Evolutionary conservation across 352 stramenopile genomes (phyloP).

Genomic region (Phytopythium oedochilum): DNA sequence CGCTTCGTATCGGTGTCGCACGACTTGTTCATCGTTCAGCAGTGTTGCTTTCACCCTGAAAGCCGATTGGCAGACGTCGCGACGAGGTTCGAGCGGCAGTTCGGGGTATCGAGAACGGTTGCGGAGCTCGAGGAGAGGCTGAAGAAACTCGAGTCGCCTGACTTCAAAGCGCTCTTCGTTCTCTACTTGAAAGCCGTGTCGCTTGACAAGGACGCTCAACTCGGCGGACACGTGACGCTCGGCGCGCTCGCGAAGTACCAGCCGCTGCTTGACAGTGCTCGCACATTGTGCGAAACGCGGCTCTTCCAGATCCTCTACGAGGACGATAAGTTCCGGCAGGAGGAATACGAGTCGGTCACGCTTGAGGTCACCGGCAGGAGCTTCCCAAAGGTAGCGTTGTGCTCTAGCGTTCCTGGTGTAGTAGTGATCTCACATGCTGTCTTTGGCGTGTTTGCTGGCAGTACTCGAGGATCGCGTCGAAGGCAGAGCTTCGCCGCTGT

Average conservation of each 20-base stretch:
- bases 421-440: too few species aligned
- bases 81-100: conserved; percentile 38
- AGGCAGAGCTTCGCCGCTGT: conserved; percentile 43
- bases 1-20: conserved; percentile 43
- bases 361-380: conserved; percentile 53
- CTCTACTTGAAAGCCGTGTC: conserved; percentile 44
- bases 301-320: conserved; percentile 70
- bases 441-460: conserved; percentile 5
- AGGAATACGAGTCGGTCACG: conserved; percentile 35
- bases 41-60: conserved; percentile 55
- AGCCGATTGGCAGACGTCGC: conserved; percentile 27
- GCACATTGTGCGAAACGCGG: conserved; percentile 48
- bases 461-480: conserved; percentile 46
- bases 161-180: conserved; percentile 34
- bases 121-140: conserved; percentile 41
- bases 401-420: too few species aligned
- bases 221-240: conserved; percentile 19
- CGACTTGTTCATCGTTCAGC: conserved; percentile 58
- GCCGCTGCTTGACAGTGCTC: conserved; percentile 35
- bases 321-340: conserved; percentile 42
- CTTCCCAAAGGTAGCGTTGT: conserved; percentile 38
- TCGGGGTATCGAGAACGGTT: conserved; percentile 22
- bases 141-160: conserved; percentile 26
- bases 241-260: conserved; percentile 44
- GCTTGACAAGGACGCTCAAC: conserved; percentile 29